Evolutionary conservation across 257 asterid species (phyloP), one percentile per base, ranked within the genome.

Genomic region (Ilex aquifolium): DNA sequence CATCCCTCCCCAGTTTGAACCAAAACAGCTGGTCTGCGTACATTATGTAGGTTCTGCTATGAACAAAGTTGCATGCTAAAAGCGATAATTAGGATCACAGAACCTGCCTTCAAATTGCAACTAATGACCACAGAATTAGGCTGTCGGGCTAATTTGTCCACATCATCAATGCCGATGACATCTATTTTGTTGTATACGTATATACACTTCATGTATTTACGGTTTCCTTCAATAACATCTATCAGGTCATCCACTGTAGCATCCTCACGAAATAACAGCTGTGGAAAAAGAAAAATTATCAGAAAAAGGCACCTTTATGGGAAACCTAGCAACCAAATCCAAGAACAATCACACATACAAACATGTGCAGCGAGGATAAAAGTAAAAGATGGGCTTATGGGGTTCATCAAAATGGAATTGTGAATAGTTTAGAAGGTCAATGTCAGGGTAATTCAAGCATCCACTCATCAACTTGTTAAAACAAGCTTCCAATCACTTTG

Each of bases 161-260:
- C 97, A 13, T 93, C 99, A 70, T 93, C 99, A 64, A 90, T 93
- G 69, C 99, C 99, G 61, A 93, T 73, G 44, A 93, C 99, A 78
- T 93, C 99, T 62, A 93, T 93, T 82, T 93, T 93, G 85, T 93
- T 93, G 81, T 93, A 93, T 56, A 93, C 99, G 57, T 93, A 93
- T 13, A 93, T 80, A 59, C 99, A 93, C 82, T 93, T 93, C 66
- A 93, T 93, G 74, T 93, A 93, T 84, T 93, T 93, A 72, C 99
- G 90, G 52, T 93, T 93, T 60, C 97, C 99, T 82, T 93, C 99
- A 52, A 93, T 93, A 57, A 93, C 99, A 73, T 93, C 99, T 15
- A 93, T 93, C 42, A 89, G 90, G 58, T 90, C 99, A 85, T 93
- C 99, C 72, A 93, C 99, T 9, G 97, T 90, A 11, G 97, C 96